Conservation (phyloP, 2,329 filamentous ascomycete species). For the Epichloe glyceriae region DNA sequence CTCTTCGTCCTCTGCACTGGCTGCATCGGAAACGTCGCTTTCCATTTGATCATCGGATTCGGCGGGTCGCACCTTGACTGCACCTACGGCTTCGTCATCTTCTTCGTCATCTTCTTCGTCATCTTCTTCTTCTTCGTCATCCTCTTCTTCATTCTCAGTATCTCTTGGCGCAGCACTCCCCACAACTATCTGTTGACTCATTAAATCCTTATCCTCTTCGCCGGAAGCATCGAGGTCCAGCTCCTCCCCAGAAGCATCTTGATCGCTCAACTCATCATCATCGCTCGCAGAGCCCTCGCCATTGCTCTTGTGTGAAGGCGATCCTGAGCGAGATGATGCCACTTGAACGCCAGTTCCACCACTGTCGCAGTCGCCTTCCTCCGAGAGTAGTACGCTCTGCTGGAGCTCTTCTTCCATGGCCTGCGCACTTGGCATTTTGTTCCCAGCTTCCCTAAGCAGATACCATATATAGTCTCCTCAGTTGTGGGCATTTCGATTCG, state of each 20-base stretch:
- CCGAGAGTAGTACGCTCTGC: conserved; percentile 39
- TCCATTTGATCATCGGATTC: conserved; percentile 36
- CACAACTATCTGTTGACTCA: conserved; percentile 16
- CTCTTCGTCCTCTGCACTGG: conserved; percentile 24
- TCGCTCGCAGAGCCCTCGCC: conserved; percentile 12
- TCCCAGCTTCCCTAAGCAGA: conserved; percentile 14
- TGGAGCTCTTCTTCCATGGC: conserved; percentile 45
- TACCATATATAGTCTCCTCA: conserved; percentile 7
- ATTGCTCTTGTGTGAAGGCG: conserved; percentile 9
- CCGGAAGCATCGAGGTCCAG: conserved; percentile 30
- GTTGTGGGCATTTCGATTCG: conserved; percentile 18
- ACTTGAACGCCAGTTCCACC: conserved; percentile 13
- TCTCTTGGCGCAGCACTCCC: conserved; percentile 13
- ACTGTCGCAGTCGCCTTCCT: conserved; percentile 31
- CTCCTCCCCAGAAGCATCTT: conserved; percentile 28
- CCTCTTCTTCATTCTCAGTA: conserved; percentile 19
- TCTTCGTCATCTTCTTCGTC: conserved; percentile 10
- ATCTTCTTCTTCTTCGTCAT: conserved; percentile 17
- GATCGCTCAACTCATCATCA: conserved; percentile 25
- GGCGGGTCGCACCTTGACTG: conserved; percentile 42
- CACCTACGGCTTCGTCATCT: conserved; percentile 38
- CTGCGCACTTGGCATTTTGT: conserved; percentile 37
- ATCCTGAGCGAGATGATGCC: not conserved
- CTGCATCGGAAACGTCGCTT: conserved; percentile 31
- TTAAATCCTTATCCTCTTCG: conserved; percentile 25